Percentiles rank a stretch among this genome's conserved stretches.
These are phyloP conservation scores for Colletotrichum lini DNA, from an alignment of 2,329 filamentous ascomycete species.

Conservation along the genomic window DNA sequence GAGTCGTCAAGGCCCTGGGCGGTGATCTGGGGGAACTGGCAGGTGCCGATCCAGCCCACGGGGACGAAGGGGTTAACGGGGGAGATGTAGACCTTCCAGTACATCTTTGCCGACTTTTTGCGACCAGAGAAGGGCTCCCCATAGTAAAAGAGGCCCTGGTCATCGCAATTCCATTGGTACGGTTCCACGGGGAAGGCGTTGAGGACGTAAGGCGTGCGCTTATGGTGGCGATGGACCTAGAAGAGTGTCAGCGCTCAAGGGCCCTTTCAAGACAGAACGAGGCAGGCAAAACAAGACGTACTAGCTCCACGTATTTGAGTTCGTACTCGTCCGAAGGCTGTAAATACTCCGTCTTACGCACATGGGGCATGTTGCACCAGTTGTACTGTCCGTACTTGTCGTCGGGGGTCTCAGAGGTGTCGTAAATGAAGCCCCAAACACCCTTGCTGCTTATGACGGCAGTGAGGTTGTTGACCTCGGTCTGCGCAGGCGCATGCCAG, in stretches of 20 bases:
- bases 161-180: constrained; percentile 80
- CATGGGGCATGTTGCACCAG: constrained; percentile 91
- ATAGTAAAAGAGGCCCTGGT: constrained; percentile 79
- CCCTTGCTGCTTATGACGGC: constrained; percentile 71
- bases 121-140: constrained; percentile 70
- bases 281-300: constrained; percentile 56
- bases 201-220: constrained; percentile 83
- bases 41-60: constrained; percentile 79
- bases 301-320: constrained; percentile 82
- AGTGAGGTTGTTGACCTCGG: constrained; percentile 73
- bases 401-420: constrained; percentile 72
- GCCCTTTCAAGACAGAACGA: neutral
- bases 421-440: constrained; percentile 82
- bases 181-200: constrained; percentile 84
- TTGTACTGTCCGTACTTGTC: constrained; percentile 77
- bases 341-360: constrained; percentile 76
- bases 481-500: constrained; percentile 72
- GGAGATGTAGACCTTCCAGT: constrained; percentile 76
- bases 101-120: constrained; percentile 64
- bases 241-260: neutral
- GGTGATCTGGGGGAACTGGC: constrained; percentile 87
- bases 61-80: constrained; percentile 77
- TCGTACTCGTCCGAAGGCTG: constrained; percentile 69
- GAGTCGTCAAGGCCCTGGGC: constrained; percentile 79
- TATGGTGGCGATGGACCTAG: constrained; percentile 86